phyloP scores from a whole-genome alignment of 2,329 filamentous ascomycete genomes.

The Hymenoscyphus infarciens region DNA sequence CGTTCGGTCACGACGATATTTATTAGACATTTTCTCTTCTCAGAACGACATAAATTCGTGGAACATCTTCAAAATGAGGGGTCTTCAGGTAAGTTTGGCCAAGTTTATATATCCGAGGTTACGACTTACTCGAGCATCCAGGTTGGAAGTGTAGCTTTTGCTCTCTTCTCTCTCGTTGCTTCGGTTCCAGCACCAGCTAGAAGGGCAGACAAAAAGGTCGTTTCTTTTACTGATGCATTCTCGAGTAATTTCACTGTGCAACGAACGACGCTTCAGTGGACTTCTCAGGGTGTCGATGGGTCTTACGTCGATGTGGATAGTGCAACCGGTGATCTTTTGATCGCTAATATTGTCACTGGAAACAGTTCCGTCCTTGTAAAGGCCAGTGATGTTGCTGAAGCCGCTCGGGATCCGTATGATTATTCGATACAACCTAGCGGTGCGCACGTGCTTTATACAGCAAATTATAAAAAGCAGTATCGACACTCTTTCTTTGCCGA shows the following conservation, averaged over 20 bases:
- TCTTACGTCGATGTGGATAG: slow-evolving; percentile 53
- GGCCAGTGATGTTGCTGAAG: slow-evolving; percentile 51
- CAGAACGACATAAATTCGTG: neutral
- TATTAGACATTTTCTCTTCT: neutral
- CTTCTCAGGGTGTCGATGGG: slow-evolving; percentile 56
- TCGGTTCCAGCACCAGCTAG: neutral
- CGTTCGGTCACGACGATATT: neutral
- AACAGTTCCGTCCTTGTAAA: slow-evolving; percentile 55
- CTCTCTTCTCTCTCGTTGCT: slow-evolving; percentile 1
- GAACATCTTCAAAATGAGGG: slow-evolving; percentile 1
- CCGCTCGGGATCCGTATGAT: slow-evolving; percentile 44
- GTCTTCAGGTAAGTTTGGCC: neutral
- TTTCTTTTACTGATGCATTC: slow-evolving; percentile 28
- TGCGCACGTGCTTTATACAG: slow-evolving; percentile 56
- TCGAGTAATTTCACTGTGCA: slow-evolving; percentile 23
- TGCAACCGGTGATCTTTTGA: slow-evolving; percentile 49
- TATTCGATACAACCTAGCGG: slow-evolving; percentile 61
- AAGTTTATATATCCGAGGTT: neutral
- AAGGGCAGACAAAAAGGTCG: slow-evolving; percentile 22
- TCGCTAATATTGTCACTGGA: slow-evolving; percentile 59
- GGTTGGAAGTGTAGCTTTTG: slow-evolving; percentile 1
- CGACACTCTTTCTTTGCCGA: slow-evolving; percentile 65
- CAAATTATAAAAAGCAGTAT: slow-evolving; percentile 66
- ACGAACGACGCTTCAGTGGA: slow-evolving; percentile 43
- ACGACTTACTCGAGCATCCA: neutral